Base-by-base conservation (phyloP, 2,329 filamentous ascomycete species). In the Paecilomyces formosus region DNA sequence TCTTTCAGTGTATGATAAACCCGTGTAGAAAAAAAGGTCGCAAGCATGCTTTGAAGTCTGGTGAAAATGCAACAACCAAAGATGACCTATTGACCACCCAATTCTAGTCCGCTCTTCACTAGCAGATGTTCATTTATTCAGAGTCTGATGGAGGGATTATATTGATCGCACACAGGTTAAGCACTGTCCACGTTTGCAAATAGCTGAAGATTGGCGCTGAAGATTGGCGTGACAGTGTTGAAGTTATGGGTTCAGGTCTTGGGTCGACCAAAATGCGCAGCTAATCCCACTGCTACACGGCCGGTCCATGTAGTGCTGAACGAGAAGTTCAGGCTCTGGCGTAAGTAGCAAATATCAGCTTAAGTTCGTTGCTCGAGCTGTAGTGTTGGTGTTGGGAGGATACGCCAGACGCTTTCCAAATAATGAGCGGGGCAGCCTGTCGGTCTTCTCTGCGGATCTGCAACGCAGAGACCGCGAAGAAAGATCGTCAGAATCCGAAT, bases 391-490 rank as follows among this genome's bases (percentile, higher is more conserved):
- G 24, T 6, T 26, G 24, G 24, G 39, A 9, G 39, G 11, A 45
- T 45, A 45, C 56, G 52, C 66, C 53, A 68, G 64, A 18, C 15
- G 15, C 35, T 45, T 45, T 45, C 15, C 39, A 7, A 45, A 13
- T 13, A 4, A 45, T 18, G 39, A 45, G 39, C 35, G 39, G 39
- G 39, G 39, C 39, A 45, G n/a, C n/a, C 13, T 15, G 35, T 18
- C 39, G 39, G 39, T 9, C 39, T 45, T 21, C 18, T 45, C 15
- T 21, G 39, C 18, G 39, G 39, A 45, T 45, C 39, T 45, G 39
- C 39, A 18, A 18, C 39, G 39, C 39, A 45, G 39, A n/a, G 39
- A 21, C 39, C 39, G n/a, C 35, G 13, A 6, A 18, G 39, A 8
- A 21, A 45, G 39, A 45, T 45, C 39, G 39, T 45, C 39, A 4